A percentile compares a stretch with the other conserved stretches of the same genome.
These are phyloP conservation scores for Talaromyces trachyspermus DNA, from an alignment of 495 filamentous ascomycete genomes.

Conservation along the genomic window DNA sequence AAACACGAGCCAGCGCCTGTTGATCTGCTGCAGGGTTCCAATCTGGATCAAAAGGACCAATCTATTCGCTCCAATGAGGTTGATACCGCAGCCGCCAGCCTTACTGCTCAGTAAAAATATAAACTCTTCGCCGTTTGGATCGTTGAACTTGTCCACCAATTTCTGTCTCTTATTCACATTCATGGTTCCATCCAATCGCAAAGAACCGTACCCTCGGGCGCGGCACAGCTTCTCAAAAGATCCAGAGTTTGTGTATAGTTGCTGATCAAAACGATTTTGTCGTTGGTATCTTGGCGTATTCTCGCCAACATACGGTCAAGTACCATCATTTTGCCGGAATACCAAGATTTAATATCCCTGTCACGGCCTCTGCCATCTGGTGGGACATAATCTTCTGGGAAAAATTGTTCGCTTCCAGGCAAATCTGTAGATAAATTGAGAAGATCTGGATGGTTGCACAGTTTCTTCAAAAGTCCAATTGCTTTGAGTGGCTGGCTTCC, in stretches of 20 bases:
- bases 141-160: constrained; percentile 97
- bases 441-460: constrained; percentile 97
- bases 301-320: constrained; percentile 97
- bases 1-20: constrained; percentile 92
- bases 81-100: constrained; percentile 93
- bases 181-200: constrained; percentile 95
- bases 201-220: constrained; percentile 68
- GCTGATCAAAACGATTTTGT: constrained; percentile 98
- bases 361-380: constrained; percentile 85
- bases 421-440: constrained; percentile 78
- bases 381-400: constrained; percentile 81
- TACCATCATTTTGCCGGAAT: constrained; percentile 97
- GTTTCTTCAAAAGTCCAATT: constrained; percentile 92
- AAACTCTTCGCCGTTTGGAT: constrained; percentile 85
- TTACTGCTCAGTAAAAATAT: constrained; percentile 94
- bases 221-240: constrained; percentile 86
- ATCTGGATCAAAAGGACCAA: constrained; percentile 94
- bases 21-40: constrained; percentile 99
- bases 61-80: constrained; percentile 94
- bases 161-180: constrained; percentile 94
- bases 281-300: constrained; percentile 92
- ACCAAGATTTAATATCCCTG: constrained; percentile 90
- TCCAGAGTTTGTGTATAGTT: constrained; percentile 98
- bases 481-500: constrained; percentile 94
- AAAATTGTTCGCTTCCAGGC: constrained; percentile 74